Conservation (phyloP, 768 basidiomycete genomes). For the Grammothele lineata region DNA sequence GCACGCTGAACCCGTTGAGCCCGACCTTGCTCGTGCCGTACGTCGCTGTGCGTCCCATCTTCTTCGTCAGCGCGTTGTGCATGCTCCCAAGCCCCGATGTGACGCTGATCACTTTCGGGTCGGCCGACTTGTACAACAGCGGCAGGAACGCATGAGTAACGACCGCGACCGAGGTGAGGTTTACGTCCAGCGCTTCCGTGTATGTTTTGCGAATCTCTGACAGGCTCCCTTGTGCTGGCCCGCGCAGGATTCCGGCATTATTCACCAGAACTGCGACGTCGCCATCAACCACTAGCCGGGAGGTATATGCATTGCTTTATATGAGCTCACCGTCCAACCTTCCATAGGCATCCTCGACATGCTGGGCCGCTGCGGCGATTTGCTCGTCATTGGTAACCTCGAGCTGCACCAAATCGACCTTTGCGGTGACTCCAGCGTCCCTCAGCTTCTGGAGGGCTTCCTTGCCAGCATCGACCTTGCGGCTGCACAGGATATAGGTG, state of each 20-base stretch:
- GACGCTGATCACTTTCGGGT: conserved; percentile 1
- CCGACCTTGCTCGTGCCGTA: conserved; percentile 1
- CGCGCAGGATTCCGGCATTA: background rate
- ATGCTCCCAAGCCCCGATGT: conserved; percentile 2
- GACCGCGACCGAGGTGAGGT: conserved; percentile 1
- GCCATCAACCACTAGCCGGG: background rate
- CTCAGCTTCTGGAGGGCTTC: background rate
- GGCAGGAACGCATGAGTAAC: background rate
- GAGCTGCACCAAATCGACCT: background rate
- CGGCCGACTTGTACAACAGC: background rate
- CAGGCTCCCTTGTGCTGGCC: background rate
- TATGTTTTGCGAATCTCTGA: background rate
- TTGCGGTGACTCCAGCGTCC: background rate
- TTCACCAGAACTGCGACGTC: background rate
- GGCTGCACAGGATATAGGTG: background rate
- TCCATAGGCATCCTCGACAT: background rate
- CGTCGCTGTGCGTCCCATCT: background rate
- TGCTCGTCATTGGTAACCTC: background rate
- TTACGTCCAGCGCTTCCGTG: background rate
- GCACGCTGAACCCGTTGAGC: background rate
- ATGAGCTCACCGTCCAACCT: conserved; percentile 1
- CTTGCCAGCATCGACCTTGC: background rate
- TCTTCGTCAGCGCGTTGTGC: conserved; percentile 1
- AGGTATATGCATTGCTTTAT: too few relatives aligned
- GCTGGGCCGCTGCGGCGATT: background rate